These are phyloP conservation scores for Pyronema omphalodes DNA, from an alignment of 495 filamentous ascomycete species.

Conservation along the genomic window DNA sequence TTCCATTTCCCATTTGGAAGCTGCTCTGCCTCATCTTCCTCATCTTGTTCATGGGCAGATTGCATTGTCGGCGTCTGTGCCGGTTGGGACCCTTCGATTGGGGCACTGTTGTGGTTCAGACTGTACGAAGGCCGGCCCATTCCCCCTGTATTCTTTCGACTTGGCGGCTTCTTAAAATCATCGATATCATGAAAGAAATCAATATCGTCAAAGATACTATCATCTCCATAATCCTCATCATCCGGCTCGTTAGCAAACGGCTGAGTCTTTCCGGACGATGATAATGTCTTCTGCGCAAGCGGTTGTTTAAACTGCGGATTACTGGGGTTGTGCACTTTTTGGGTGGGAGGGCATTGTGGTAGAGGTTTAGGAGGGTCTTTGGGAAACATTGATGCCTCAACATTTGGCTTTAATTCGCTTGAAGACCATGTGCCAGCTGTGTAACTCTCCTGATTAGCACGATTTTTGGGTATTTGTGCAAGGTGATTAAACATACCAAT, in stretches of 20 bases:
- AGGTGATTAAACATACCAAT: slow-evolving; percentile 36
- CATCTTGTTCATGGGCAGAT: slow-evolving; percentile 4
- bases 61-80: not conserved
- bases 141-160: not conserved
- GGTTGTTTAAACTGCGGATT: not conserved
- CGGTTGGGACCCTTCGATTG: not conserved
- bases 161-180: not conserved
- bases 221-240: slow-evolving; percentile 5
- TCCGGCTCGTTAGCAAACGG: not conserved
- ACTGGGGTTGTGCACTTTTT: not conserved
- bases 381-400: slow-evolving; percentile 40
- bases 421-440: slow-evolving; percentile 58
- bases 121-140: no score
- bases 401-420: slow-evolving; percentile 40
- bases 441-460: slow-evolving; percentile 6
- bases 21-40: slow-evolving; percentile 28
- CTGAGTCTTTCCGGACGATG: no score
- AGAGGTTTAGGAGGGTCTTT: not conserved
- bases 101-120: no score
- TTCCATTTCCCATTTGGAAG: slow-evolving; percentile 71
- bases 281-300: not conserved
- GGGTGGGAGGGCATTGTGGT: not conserved
- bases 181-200: slow-evolving; percentile 20
- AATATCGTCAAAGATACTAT: slow-evolving; percentile 10
- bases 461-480: not conserved